Evolutionary conservation across 306 rosid genomes (phyloP), one percentile per base, ranked within the genome.

Genomic region (Rubus idaeus): DNA sequence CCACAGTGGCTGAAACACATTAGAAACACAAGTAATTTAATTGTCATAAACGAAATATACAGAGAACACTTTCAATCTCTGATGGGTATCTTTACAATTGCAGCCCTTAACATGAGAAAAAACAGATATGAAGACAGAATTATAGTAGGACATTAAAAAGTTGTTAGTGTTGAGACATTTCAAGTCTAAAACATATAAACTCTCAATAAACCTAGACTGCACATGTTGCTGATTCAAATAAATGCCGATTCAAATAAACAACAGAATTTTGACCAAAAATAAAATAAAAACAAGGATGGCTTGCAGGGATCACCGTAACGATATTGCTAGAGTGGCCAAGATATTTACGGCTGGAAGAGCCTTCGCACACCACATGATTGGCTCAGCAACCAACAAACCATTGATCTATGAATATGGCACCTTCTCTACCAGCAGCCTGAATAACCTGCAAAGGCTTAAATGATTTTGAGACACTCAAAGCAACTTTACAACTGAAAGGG

Each of bases 301-400:
- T 74, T 50, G 75, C 50, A 44, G 84, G 76, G 86, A 97, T 81
- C 83, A 92, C 99, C 30, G 98, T 92, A 63, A 96, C 82, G 65
- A 96, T 86, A 79, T 92, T 88, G 86, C 78, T 88, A 8, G 93
- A 77, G 78, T 91, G 91, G 77, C 99, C 98, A 76, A 96, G 94
- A 88, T 91, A 96, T 89, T 86, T 86, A 80, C 77, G 79, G 35
- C 87, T 81, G 37, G 94, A 93, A 81, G 94, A 62, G 75, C 94
- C 97, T 87, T 96, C 98, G 44, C 97, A 91, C 71, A 96, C 97
- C 26, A 96, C 93, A 76, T 92, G 96, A 88, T 90, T 92, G 58
- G 90, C 93, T 79, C 78, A 83, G 81, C 94, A 95, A 73, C 99
- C 97, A 80, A 82, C 97, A 87, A 86, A 92, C 97, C 97, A 95